Evolutionary conservation across 306 rosid genomes (phyloP).

Genomic region (Cucumis melo): DNA sequence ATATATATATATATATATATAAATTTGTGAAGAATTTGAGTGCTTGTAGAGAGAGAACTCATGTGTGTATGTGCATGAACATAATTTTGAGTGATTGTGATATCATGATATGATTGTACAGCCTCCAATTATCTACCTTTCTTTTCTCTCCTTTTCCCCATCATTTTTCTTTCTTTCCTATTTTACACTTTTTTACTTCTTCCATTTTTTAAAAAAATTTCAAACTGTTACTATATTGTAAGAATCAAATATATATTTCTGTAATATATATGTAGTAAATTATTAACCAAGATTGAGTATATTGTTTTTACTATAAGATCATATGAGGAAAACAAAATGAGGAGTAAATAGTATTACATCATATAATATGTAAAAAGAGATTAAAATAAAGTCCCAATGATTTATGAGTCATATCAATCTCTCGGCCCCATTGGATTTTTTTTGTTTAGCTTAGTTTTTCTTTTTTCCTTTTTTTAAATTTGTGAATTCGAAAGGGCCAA

Average conservation of each 20-base stretch:
- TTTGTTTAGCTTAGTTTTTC: too few relatives aligned
- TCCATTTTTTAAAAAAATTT: too few relatives aligned
- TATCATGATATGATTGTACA: slow-evolving; percentile 7
- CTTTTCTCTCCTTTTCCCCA: neutral
- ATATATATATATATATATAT: too few relatives aligned
- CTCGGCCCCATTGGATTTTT: neutral
- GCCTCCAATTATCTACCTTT: neutral
- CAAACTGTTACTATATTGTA: too few relatives aligned
- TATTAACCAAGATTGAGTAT: too few relatives aligned
- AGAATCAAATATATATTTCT: too few relatives aligned
- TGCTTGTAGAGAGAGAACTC: neutral
- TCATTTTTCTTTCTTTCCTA: neutral
- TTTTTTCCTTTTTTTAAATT: neutral
- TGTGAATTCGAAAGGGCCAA: neutral
- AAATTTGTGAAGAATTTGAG: neutral
- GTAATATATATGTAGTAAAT: too few relatives aligned
- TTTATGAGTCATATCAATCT: neutral
- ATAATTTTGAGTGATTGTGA: slow-evolving; percentile 9
- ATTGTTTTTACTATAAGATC: neutral
- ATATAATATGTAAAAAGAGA: neutral
- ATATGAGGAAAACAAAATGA: neutral
- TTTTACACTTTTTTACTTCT: neutral
- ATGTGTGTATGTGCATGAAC: neutral
- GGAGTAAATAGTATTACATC: neutral
- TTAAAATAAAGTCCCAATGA: neutral